Base-by-base conservation (phyloP, 495 filamentous ascomycete species). In the Neurospora cerealis region DNA sequence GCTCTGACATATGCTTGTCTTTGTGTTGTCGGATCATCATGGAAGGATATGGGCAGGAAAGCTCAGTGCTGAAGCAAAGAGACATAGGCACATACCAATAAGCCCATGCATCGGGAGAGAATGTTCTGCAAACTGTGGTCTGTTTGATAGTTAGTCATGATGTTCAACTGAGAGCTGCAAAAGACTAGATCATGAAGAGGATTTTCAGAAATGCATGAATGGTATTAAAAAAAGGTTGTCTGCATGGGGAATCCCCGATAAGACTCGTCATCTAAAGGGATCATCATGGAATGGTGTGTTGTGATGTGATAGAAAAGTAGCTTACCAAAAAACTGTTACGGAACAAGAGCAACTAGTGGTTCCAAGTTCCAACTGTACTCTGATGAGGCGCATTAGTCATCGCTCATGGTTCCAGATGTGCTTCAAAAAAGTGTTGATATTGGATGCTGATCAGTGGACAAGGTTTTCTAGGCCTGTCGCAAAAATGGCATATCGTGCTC, bases 391-490 rank as follows among this genome's bases (percentile, higher is more conserved):
- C 72, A 69, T 28, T 28, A 60, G 36, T 74, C 34, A 15, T 36
- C 70, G 32, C 24, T 48, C 69, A 40, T 28, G 72, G 80, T 78
- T 80, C 76, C 75, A 17, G 69, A 44, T 48, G 73, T 38, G 32
- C 36, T 41, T 46, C 11, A 17, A 71, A 28, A 37, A 69, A 4
- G 70, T 69, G 73, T 32, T 70, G 70, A 70, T 78, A 71, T 72
- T 69, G 76, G 76, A 76, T 77, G 74, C 75, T 80, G 78, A 87
- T 98, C 96, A 99, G 96, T 94, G 93, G 95, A 93, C 94, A 89
- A 97, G 95, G 96, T 97, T 99, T 99, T 97, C 95, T 97, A 98
- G 93, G 96, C 95, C 95, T 97, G 93, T 93, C 95, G 81, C 93
- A 93, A 93, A 79, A 89, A 87, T 88, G 94, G 93, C 93, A 86